A percentile compares a stretch with the other conserved stretches of the same genome.
phyloP scores from a whole-genome alignment of 2,329 filamentous ascomycete species.

The Coniochaeta pulveracea region DNA sequence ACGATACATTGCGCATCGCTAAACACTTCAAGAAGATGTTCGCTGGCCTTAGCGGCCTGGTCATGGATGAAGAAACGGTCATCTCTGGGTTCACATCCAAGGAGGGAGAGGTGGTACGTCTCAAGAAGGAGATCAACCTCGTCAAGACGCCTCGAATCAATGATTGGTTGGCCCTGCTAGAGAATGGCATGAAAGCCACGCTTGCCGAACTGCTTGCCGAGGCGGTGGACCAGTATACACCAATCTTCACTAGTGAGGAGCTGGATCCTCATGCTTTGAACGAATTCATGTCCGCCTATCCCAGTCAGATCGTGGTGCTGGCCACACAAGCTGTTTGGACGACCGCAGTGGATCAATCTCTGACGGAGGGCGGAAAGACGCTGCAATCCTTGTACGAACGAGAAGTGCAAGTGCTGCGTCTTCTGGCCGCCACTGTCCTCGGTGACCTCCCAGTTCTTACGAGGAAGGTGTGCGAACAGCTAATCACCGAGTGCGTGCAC shows the following conservation, averaged over 20 bases:
- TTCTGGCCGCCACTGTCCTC: conserved; percentile 81
- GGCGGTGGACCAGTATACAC: conserved; percentile 70
- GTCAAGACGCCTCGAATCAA: conserved; percentile 95
- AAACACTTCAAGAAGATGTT: conserved; percentile 99
- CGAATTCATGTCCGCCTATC: conserved; percentile 73
- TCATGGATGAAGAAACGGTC: conserved; percentile 81
- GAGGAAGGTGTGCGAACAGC: conserved; percentile 93
- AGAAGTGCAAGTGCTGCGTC: conserved; percentile 72
- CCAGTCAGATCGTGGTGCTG: conserved; percentile 90
- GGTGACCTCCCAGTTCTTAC: conserved; percentile 78
- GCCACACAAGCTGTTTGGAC: conserved; percentile 94
- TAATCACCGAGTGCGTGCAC: conserved; percentile 98
- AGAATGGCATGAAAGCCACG: conserved; percentile 87
- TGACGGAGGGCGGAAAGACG: conserved; percentile 59
- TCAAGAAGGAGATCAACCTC: conserved; percentile 87
- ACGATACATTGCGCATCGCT: conserved; percentile 88
- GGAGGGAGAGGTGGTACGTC: conserved; percentile 76
- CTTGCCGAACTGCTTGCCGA: conserved; percentile 84
- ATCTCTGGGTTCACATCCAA: conserved; percentile 93
- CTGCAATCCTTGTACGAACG: conserved; percentile 65
- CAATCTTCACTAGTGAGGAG: conserved; percentile 60
- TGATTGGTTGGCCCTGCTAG: conserved; percentile 91
- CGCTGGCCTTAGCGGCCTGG: conserved; percentile 79
- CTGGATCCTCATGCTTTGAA: conserved; percentile 63
- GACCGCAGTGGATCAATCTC: conserved; percentile 66